Evolutionary conservation across 208 protist genomes (phyloP), one percentile per base, ranked within the genome.

Genomic region (Wallacemonas rigidus): DNA sequence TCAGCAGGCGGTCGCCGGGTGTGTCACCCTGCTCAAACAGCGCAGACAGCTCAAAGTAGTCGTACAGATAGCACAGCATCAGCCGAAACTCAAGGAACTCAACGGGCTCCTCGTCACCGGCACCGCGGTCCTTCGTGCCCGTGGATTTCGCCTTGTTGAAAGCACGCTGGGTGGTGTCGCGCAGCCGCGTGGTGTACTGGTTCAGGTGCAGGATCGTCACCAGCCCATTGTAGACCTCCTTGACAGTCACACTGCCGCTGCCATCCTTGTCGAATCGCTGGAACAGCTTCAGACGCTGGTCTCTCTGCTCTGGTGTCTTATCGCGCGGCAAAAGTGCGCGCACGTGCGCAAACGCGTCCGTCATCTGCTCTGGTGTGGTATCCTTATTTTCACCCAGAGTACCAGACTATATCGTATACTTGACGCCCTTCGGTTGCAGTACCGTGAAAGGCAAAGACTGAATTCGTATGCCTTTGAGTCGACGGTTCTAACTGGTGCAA

Each of bases 1-100:
- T 68, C 17, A 89, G 35, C 40, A 82, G 48, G 57, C 76, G 70
- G 68, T 87, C 79, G 56, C 78, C 78, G 40, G 71, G 72, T 1
- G 74, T 79, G 69, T 90, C 85, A 43, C 83, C 82, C 55, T 64
- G 60, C 60, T 90, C 81, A 50, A 90, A 90, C 78, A 90, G 81
- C 26, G 82, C 72, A 5, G 60, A 81, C 75, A 87, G 75, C 45
- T 60, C 68, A 26, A 72, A 54, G 53, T 72, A 50, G 55, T 72
- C 50, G 68, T 60, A 60, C 38, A 72, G 48, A 14, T 35, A 75
- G 69, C 74, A 76, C 17, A 88, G 71, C 67, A 88, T 67, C 44
- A 82, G 54, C 58, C 79, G 75, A 70, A 88, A 88, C 71, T 88
- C 83, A n/a, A 77, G 56, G 57, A 76, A 77, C 60, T 80, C 78